Evolutionary conservation across 768 basidiomycete genomes (phyloP).

Genomic region (Chalciporus piperatus): DNA sequence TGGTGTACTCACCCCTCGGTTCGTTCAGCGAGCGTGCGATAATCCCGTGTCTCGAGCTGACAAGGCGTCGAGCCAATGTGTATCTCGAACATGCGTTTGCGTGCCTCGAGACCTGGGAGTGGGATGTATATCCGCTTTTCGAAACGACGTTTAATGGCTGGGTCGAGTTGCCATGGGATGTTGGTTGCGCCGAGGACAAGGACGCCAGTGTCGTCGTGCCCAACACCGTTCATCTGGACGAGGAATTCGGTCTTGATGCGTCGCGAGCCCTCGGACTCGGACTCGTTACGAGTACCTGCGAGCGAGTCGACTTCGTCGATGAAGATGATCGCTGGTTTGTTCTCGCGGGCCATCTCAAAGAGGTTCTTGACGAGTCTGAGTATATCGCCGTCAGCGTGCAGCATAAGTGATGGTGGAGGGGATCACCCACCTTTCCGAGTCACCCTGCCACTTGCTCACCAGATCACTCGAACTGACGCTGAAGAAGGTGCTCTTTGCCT

Average conservation of each 20-base stretch:
- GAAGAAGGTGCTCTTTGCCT: conserved; percentile 99
- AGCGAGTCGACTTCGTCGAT: conserved; percentile 98
- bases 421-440: conserved; percentile 81
- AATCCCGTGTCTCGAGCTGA: conserved; percentile 75
- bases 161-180: conserved; percentile 97
- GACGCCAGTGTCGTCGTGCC: conserved; percentile 95
- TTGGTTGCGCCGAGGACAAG: conserved; percentile 97
- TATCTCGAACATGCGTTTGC: conserved; percentile 94
- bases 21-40: conserved; percentile 71
- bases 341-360: conserved; percentile 93
- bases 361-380: conserved; percentile 89
- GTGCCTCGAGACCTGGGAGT: conserved; percentile 88
- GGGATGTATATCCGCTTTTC: conserved; percentile 99
- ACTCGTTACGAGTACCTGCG: conserved; percentile 90
- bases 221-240: conserved; percentile 99
- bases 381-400: neutral
- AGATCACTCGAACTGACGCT: conserved; percentile 93
- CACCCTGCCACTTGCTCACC: conserved; percentile 99
- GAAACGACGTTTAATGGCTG: conserved; percentile 97
- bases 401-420: neutral
- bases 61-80: conserved; percentile 94
- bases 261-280: conserved; percentile 96
- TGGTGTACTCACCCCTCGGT: conserved; percentile 68
- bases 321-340: conserved; percentile 97
- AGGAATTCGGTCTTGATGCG: conserved; percentile 97